A percentile compares a stretch with the other conserved stretches of the same genome.
These are phyloP conservation scores for Parastagonospora avenae DNA, from an alignment of 2,329 filamentous ascomycete species.

Conservation along the genomic window DNA sequence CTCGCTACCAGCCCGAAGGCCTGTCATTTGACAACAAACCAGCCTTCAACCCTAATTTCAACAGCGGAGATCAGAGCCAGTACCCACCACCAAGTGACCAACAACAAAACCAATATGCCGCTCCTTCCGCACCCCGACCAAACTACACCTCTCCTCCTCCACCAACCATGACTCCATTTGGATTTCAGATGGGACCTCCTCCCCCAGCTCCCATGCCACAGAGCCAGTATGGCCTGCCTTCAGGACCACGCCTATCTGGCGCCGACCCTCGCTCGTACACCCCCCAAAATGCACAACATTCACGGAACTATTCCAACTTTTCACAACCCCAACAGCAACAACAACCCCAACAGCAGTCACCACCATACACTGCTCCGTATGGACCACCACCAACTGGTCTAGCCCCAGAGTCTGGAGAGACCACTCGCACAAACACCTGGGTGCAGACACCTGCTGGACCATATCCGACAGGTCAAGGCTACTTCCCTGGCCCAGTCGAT, in stretches of 20 bases:
- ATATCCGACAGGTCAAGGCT: slow-evolving; percentile 23
- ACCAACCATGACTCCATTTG: background rate
- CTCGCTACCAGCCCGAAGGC: slow-evolving; percentile 33
- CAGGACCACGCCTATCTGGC: slow-evolving; percentile 6
- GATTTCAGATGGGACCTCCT: no score
- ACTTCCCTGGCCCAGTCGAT: slow-evolving; percentile 28
- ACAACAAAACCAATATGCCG: slow-evolving; percentile 7
- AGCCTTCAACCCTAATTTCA: slow-evolving; percentile 26
- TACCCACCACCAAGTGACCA: slow-evolving; percentile 15
- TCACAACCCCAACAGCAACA: slow-evolving; percentile 11
- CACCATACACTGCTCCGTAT: slow-evolving; percentile 1
- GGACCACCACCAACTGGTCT: slow-evolving; percentile 12
- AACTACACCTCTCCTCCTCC: background rate
- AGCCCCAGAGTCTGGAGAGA: slow-evolving; percentile 24
- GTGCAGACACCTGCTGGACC: slow-evolving; percentile 30
- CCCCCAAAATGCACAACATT: slow-evolving; percentile 7
- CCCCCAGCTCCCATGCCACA: background rate
- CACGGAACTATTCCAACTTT: slow-evolving; percentile 11
- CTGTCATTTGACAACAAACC: slow-evolving; percentile 31
- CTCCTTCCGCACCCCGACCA: slow-evolving; percentile 7
- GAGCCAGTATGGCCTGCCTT: slow-evolving; percentile 17
- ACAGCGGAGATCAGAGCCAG: slow-evolving; percentile 14
- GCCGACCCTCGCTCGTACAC: slow-evolving; percentile 3
- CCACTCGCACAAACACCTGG: slow-evolving; percentile 36
- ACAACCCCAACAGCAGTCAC: slow-evolving; percentile 7